Evolutionary conservation across 140 eudicot genomes (phyloP).

Genomic region (Stevia rebaudiana): DNA sequence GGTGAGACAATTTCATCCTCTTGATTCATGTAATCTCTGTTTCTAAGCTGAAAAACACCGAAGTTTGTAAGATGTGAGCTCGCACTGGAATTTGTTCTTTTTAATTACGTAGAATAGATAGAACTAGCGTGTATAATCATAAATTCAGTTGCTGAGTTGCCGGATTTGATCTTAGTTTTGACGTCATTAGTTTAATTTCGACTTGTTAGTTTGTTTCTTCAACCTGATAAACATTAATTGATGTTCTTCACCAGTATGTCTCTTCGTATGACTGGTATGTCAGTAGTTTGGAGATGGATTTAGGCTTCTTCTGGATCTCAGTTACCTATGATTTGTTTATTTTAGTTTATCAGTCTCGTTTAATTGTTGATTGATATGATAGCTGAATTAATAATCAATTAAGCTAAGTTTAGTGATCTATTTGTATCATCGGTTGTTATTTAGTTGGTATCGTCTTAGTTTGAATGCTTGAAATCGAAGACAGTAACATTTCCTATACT

Average conservation of each 20-base stretch:
- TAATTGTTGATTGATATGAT: conserved; percentile 11
- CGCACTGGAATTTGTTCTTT: neutral
- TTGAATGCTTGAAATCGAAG: no score
- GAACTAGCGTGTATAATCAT: no score
- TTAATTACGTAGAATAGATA: conserved; percentile 1
- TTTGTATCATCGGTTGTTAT: neutral
- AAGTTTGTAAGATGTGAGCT: neutral
- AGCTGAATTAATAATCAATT: neutral
- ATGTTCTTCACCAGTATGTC: no score
- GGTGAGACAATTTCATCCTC: conserved; percentile 26
- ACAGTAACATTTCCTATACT: neutral
- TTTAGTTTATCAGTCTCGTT: neutral
- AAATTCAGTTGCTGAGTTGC: no score
- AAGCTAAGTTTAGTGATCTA: neutral
- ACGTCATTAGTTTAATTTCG: no score
- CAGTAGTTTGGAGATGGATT: no score
- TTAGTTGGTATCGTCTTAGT: no score
- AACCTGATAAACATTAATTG: no score
- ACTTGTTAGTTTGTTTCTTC: no score
- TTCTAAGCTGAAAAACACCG: neutral
- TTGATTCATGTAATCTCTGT: conserved; percentile 17
- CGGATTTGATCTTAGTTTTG: no score
- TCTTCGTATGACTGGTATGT: neutral
- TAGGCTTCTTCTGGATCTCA: neutral
- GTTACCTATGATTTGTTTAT: neutral